These are phyloP conservation scores for Diplodia mutila DNA, from an alignment of 2,329 filamentous ascomycete genomes.

Conservation along the genomic window DNA sequence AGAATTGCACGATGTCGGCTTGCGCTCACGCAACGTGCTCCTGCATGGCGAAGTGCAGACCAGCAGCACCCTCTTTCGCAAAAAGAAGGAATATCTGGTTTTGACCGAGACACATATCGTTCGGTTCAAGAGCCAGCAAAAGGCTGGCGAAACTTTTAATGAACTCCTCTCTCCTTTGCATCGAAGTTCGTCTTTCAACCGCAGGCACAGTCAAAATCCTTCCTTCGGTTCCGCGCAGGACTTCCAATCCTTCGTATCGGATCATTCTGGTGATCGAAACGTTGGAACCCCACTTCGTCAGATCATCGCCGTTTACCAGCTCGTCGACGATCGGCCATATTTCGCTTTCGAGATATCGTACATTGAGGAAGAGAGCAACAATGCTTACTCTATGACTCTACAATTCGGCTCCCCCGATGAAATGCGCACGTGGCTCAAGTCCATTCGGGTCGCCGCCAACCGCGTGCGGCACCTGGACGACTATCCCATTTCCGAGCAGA, in stretches of 20 bases:
- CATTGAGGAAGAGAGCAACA: conserved; percentile 66
- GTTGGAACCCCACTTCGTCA: conserved; percentile 65
- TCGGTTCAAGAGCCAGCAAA: conserved; percentile 68
- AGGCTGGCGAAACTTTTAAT: conserved; percentile 67
- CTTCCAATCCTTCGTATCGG: conserved; percentile 56
- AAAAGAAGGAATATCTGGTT: conserved; percentile 73
- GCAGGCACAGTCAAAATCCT: conserved; percentile 62
- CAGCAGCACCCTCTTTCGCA: conserved; percentile 70
- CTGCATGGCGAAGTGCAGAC: conserved; percentile 73
- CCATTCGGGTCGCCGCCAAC: conserved; percentile 63
- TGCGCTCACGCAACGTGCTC: conserved; percentile 52
- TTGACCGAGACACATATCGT: conserved; percentile 70
- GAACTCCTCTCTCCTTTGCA: conserved; percentile 33
- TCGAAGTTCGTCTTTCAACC: conserved; percentile 47
- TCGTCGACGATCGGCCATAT: conserved; percentile 69
- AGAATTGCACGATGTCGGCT: conserved; percentile 45
- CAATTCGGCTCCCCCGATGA: conserved; percentile 68
- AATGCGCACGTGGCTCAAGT: conserved; percentile 66
- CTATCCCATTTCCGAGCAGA: conserved; percentile 59
- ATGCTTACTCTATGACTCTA: conserved; percentile 65
- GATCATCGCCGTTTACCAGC: conserved; percentile 67
- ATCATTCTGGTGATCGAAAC: conserved; percentile 58
- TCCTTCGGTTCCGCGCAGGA: conserved; percentile 67
- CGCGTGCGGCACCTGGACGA: conserved; percentile 57
- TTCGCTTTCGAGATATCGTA: conserved; percentile 70